Base-by-base conservation (phyloP, 2,329 filamentous ascomycete genomes). In the Pseudocercospora fijiensis region DNA sequence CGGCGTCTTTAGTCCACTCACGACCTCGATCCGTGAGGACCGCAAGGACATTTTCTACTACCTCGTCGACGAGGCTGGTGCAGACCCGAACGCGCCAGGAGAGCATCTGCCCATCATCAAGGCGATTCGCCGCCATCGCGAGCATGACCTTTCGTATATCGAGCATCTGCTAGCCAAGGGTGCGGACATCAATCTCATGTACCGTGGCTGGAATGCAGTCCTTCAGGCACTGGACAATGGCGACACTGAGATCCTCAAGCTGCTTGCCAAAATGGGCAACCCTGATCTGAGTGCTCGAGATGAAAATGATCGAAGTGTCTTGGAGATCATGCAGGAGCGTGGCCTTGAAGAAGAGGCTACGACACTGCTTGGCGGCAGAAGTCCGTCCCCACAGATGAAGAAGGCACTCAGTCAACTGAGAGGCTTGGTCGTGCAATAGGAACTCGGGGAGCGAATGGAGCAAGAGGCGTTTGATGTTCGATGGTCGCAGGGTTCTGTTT, bases 41-140 rank as follows among this genome's bases (percentile, higher is more conserved):
- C 81, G 82, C 68, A 84, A 82, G 51, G 82, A 84, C 0, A 89
- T 90, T 61, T 85, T 88, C 45, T 75, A 74, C 3, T 90, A 81
- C 76, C 81, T 90, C 9, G 79, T 90, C 62, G 81, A 85, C 56
- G 58, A 64, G 43, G 86, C 83, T 1, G 83, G 82, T 8, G 88
- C 87, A 0, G 86, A 90, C 70, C 82, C 86, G 51, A 90, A 90
- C 72, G 80, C 85, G 0, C 87, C 88, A 0, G 88, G 88, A 20
- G 88, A 90, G 78, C 88, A 90, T 74, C 77, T 90, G 10, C 88
- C 88, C 7, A 83, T 90, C 59, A 87, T 90, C 74, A 90, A 90
- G 75, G 86, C 88, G 1, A 81, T 90, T 51, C 83, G 88, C 3
- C 80, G 86, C 22, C 84, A 84, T 69, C 79, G 83, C 60, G 80